Evolutionary conservation across 1,284 basidiomycete species (phyloP).

Genomic region (Rhodotorula sp.): DNA sequence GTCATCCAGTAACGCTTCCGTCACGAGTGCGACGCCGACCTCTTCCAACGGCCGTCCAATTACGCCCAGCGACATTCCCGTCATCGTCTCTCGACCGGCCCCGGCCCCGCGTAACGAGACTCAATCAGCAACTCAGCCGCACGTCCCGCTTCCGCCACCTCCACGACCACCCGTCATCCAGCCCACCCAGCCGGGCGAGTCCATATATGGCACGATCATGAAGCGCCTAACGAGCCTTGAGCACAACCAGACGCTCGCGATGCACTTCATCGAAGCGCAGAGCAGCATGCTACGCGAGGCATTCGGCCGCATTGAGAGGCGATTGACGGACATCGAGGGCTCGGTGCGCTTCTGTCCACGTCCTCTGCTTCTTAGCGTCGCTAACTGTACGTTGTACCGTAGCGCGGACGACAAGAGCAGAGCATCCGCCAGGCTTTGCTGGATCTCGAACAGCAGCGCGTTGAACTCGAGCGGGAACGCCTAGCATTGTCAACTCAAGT

Average conservation of each 20-base stretch:
- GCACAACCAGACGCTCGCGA: conserved; percentile 79
- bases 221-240: conserved; percentile 85
- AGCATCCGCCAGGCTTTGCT: conserved; percentile 64
- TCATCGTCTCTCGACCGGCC: not conserved
- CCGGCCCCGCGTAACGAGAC: not conserved
- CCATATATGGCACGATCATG: conserved; percentile 94
- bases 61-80: not conserved
- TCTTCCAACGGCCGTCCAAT: not conserved
- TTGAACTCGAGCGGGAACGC: conserved; percentile 68
- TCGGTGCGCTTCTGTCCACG: conserved; percentile 63
- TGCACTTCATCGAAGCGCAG: conserved; percentile 88
- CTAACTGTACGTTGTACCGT: not conserved
- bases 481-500: conserved; percentile 64
- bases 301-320: conserved; percentile 64
- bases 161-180: conserved; percentile 9
- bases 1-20: not conserved
- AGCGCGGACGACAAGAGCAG: conserved; percentile 67
- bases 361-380: not conserved
- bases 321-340: conserved; percentile 57
- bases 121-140: not conserved
- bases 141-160: conserved; percentile 10
- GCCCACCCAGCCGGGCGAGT: conserved; percentile 68
- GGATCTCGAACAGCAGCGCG: conserved; percentile 69
- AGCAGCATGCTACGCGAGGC: conserved; percentile 72
- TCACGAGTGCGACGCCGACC: not conserved